Evolutionary conservation across 2,329 filamentous ascomycete species (phyloP).

Genomic region (Canariomyces notabilis): DNA sequence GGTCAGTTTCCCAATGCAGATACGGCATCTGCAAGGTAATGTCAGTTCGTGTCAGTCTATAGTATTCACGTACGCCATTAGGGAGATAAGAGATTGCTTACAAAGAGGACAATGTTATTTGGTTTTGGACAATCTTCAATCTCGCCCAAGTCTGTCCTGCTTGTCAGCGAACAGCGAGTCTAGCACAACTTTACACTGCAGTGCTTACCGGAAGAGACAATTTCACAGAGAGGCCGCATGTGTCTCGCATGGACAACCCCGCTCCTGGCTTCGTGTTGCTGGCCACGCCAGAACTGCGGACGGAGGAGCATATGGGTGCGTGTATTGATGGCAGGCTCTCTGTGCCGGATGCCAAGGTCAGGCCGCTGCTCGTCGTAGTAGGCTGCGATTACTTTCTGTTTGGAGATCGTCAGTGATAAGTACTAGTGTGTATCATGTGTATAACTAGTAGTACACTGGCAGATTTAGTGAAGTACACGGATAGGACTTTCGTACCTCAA

Average conservation of each 20-base stretch:
- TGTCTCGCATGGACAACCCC: not conserved
- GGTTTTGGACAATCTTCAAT: too few species aligned
- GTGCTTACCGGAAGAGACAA: not conserved
- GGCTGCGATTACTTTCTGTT: slow-evolving; percentile 19
- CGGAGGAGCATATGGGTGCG: slow-evolving; percentile 4
- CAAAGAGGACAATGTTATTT: too few species aligned
- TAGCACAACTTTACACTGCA: not conserved
- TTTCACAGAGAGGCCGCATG: not conserved
- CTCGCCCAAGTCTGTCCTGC: too few species aligned
- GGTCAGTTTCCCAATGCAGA: slow-evolving; percentile 37
- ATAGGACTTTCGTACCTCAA: too few species aligned
- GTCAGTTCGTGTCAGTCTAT: not conserved
- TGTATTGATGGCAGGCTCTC: slow-evolving; percentile 2
- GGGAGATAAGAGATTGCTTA: too few species aligned
- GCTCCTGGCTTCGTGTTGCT: not conserved
- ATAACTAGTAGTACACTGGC: not conserved
- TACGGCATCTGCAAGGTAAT: slow-evolving; percentile 33
- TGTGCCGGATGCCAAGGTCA: slow-evolving; percentile 1
- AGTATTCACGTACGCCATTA: too few species aligned
- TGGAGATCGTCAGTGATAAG: too few species aligned
- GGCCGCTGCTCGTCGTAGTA: slow-evolving; percentile 14
- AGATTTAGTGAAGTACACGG: too few species aligned
- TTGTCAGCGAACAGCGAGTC: too few species aligned
- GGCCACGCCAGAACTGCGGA: not conserved
- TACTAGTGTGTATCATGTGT: not conserved